phyloP scores from a whole-genome alignment of 2,329 filamentous ascomycete species.

The Metarhizium rileyi region DNA sequence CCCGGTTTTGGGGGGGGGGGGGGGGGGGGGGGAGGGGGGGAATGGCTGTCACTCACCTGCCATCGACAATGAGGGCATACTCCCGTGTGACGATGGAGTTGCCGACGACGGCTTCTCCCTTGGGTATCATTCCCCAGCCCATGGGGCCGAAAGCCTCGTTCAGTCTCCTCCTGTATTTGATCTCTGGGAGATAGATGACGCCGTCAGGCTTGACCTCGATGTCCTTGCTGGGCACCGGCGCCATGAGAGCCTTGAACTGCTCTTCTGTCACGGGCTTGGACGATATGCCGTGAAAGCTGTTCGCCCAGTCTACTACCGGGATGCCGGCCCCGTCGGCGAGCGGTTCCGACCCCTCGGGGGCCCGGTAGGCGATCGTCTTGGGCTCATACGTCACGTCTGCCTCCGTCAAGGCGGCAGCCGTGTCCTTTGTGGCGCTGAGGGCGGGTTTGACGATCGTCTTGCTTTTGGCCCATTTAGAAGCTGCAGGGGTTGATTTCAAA shows the following conservation, averaged over 20 bases:
- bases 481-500: neutral
- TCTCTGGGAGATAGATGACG: slow-evolving; percentile 92
- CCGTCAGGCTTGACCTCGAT: slow-evolving; percentile 97
- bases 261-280: slow-evolving; percentile 60
- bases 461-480: slow-evolving; percentile 2
- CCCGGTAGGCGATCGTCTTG: slow-evolving; percentile 10
- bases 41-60: slow-evolving; percentile 50
- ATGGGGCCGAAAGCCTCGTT: slow-evolving; percentile 90
- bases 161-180: slow-evolving; percentile 89
- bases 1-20: too few relatives aligned
- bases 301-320: slow-evolving; percentile 60
- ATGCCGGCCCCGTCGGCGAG: slow-evolving; percentile 4
- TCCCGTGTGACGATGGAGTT: slow-evolving; percentile 75
- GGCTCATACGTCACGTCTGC: slow-evolving; percentile 9
- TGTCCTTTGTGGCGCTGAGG: neutral
- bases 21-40: too few relatives aligned
- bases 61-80: slow-evolving; percentile 83
- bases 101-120: slow-evolving; percentile 79
- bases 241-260: slow-evolving; percentile 57
- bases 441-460: neutral
- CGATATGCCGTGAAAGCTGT: slow-evolving; percentile 73
- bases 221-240: slow-evolving; percentile 59
- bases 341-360: slow-evolving; percentile 1
- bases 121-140: slow-evolving; percentile 86
- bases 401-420: neutral